Evolutionary conservation across 139 green algal genomes (phyloP), one percentile per base, ranked within the genome.

Genomic region (Picochlorum costavermella): DNA sequence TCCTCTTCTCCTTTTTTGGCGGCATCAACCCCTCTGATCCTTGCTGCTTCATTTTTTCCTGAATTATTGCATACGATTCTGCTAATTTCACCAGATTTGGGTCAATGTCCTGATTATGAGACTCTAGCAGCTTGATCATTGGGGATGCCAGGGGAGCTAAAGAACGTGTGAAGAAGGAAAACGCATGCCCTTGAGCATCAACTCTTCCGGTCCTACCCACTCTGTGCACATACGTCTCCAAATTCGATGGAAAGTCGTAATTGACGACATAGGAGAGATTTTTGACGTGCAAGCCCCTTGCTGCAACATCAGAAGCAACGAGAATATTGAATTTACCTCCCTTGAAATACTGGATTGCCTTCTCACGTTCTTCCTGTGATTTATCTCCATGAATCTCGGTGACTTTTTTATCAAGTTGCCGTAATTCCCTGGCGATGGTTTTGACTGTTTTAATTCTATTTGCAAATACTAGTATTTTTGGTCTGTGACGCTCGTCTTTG

Each of bases 151-250:
- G 56, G 0, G 69, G 74, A 1, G 85, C 82, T 17, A 94, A 67
- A 26, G 76, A 84, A 40, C 85, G 75, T 1, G 86, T 95, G 61
- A 96, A 89, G 76, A 97, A 94, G 55, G 70, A 85, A 65, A 81
- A 91, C 10, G 88, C 84, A 44, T 96, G 89, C 26, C 94, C 94
- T 33, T 78, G 75, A 11, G 79, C 76, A 25, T 87, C 82, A 55
- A 96, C 78, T 3, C 92, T 83, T 2, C 91, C 92, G 1, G 93
- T 96, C 17, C 92, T 75, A 0, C 92, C 92, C 45, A 96, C 88
- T 50, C 73, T 74, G 80, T 98, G 92, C 20, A 96, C 81, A 79
- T 98, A 98, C 4, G 83, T 75, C 56, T 96, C 89, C 14, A 96
- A 63, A 29, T 68, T 81, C 29, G 50, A 30, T 17, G 92, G 90